Conservation (phyloP, 225 moss, liverwort and hornwort species). For the Marchantia polymorpha region DNA sequence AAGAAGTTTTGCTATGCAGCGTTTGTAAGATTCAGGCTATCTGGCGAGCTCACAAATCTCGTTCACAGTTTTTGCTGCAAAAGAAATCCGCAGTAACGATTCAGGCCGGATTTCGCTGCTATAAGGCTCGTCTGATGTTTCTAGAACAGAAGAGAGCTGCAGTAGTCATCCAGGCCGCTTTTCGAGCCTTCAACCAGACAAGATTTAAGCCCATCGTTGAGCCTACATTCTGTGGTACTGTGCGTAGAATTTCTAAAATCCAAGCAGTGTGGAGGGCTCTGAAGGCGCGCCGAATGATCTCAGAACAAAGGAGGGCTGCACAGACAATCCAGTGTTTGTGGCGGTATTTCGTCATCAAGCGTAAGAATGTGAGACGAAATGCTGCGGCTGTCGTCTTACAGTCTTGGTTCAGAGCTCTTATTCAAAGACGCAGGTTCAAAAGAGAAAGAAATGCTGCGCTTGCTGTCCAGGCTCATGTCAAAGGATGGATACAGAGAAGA, state of each 20-base stretch:
- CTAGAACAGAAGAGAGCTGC: slow-evolving; percentile 1
- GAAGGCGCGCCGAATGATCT: slow-evolving; percentile 28
- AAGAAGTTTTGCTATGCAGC: background rate
- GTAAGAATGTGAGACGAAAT: slow-evolving; percentile 16
- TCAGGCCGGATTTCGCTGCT: slow-evolving; percentile 16
- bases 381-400: slow-evolving; percentile 31
- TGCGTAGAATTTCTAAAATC: slow-evolving; percentile 14
- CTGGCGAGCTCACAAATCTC: slow-evolving; percentile 7
- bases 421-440: slow-evolving; percentile 8
- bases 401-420: slow-evolving; percentile 8
- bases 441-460: slow-evolving; percentile 14
- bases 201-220: slow-evolving; percentile 14
- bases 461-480: slow-evolving; percentile 38
- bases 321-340: slow-evolving; percentile 34
- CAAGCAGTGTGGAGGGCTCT: slow-evolving; percentile 30
- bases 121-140: background rate
- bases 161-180: slow-evolving; percentile 17
- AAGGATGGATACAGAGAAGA: slow-evolving; percentile 33
- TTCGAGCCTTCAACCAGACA: slow-evolving; percentile 18
- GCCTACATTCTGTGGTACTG: slow-evolving; percentile 1
- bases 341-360: slow-evolving; percentile 28
- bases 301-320: slow-evolving; percentile 31
- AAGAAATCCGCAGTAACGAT: slow-evolving; percentile 2
- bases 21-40: slow-evolving; percentile 8
- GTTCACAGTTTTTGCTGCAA: background rate